A percentile compares a stretch with the other conserved stretches of the same genome.
Conservation (phyloP, 2,329 filamentous ascomycete genomes). For the Ilyonectria mors-panacis region DNA sequence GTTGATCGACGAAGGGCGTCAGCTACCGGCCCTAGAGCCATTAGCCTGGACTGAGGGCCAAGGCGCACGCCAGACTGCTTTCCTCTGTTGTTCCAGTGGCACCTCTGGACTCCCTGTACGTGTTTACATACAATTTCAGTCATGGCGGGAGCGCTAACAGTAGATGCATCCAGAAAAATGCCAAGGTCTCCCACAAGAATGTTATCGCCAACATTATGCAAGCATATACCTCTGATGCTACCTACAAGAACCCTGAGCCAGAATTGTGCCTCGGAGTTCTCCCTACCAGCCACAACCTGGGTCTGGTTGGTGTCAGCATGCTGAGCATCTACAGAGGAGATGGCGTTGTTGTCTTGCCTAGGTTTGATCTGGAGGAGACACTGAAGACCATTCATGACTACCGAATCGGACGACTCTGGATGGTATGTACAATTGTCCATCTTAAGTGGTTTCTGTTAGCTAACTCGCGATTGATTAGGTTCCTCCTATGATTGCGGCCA, state of each 20-base stretch:
- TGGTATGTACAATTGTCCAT: not conserved
- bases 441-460: not conserved
- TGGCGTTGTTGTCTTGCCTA: constrained; percentile 18
- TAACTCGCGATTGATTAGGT: constrained; percentile 7
- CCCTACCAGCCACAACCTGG: constrained; percentile 22
- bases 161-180: constrained; percentile 13
- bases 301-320: constrained; percentile 17
- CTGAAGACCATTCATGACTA: constrained; percentile 24
- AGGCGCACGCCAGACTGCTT: constrained; percentile 21
- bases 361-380: constrained; percentile 23
- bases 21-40: constrained; percentile 13
- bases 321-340: constrained; percentile 22
- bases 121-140: not conserved
- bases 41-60: constrained; percentile 17
- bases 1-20: constrained; percentile 18
- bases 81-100: constrained; percentile 22
- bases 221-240: constrained; percentile 21
- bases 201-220: constrained; percentile 24
- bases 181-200: constrained; percentile 24
- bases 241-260: constrained; percentile 20
- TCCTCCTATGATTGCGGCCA: constrained; percentile 22
- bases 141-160: not conserved
- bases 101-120: constrained; percentile 24
- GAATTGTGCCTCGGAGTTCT: constrained; percentile 20
- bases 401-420: constrained; percentile 20